These are phyloP conservation scores for Epichloe aotearoae DNA, from an alignment of 2,329 filamentous ascomycete species.

Conservation along the genomic window DNA sequence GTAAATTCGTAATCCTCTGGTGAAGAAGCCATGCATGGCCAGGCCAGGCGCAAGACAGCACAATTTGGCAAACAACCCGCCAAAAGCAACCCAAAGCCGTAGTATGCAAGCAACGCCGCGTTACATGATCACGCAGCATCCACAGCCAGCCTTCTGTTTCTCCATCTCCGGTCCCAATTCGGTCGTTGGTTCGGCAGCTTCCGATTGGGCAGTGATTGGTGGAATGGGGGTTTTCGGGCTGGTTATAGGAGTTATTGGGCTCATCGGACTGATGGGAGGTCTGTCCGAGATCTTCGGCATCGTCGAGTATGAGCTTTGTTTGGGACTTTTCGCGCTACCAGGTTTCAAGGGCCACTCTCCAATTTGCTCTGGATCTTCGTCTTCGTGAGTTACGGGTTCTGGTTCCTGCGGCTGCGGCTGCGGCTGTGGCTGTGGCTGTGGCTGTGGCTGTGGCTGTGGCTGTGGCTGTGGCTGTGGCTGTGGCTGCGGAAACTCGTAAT, in stretches of 20 bases:
- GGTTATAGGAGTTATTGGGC: slow-evolving; percentile 29
- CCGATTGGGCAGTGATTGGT: slow-evolving; percentile 12
- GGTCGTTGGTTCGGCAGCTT: neutral
- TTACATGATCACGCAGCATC: slow-evolving; percentile 40
- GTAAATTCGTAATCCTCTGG: slow-evolving; percentile 14
- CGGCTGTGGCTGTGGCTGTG: too few relatives aligned
- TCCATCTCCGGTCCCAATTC: slow-evolving; percentile 14
- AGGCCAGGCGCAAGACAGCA: neutral
- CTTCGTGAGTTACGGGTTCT: slow-evolving; percentile 9
- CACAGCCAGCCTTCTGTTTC: slow-evolving; percentile 28
- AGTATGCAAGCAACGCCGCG: too few relatives aligned
- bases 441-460: slow-evolving; percentile 22
- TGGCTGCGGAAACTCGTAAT: slow-evolving; percentile 34
- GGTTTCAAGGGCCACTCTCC: slow-evolving; percentile 49
- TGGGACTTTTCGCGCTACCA: slow-evolving; percentile 33
- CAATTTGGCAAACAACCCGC: neutral
- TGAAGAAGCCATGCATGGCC: neutral
- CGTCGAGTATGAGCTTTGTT: slow-evolving; percentile 42
- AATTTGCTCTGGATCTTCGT: slow-evolving; percentile 17
- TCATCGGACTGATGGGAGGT: slow-evolving; percentile 21
- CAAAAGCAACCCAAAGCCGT: neutral
- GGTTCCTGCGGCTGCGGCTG: slow-evolving; percentile 24
- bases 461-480: too few relatives aligned
- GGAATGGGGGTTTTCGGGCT: slow-evolving; percentile 18
- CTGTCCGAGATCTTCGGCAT: slow-evolving; percentile 44